Conservation (phyloP, 768 basidiomycete genomes). For the Kwoniella newhampshirensis region DNA sequence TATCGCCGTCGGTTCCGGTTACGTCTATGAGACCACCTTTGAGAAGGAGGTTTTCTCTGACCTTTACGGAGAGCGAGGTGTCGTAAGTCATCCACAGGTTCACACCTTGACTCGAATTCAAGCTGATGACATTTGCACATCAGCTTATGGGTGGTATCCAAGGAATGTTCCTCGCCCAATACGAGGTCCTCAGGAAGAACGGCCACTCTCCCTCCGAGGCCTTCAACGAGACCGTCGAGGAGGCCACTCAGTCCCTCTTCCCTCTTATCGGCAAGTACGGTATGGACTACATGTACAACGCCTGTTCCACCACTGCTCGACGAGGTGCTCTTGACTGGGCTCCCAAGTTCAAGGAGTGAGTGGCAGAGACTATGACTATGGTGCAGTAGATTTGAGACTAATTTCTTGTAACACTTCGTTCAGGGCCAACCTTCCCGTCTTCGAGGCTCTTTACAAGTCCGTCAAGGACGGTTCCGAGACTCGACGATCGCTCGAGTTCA, state of each 20-base stretch:
- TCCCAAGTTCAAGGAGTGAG: constrained; percentile 74
- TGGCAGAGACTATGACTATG: no score
- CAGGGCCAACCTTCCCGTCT: constrained; percentile 87
- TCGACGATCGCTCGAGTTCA: constrained; percentile 93
- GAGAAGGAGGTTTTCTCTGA: constrained; percentile 99
- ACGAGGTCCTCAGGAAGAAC: constrained; percentile 58
- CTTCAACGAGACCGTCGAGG: constrained; percentile 99
- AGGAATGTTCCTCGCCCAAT: constrained; percentile 98
- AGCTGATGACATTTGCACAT: background rate
- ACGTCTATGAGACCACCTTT: constrained; percentile 98
- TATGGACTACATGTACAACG: constrained; percentile 99
- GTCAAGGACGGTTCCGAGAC: constrained; percentile 96
- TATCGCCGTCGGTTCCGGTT: constrained; percentile 92
- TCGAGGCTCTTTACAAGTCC: constrained; percentile 91
- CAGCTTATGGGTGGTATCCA: constrained; percentile 96
- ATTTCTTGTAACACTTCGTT: background rate
- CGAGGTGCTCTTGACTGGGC: constrained; percentile 98
- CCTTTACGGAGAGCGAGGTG: constrained; percentile 98
- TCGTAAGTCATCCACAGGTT: constrained; percentile 67
- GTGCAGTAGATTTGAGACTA: no score
- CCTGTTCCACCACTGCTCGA: constrained; percentile 97
- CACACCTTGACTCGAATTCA: background rate
- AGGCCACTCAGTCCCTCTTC: constrained; percentile 98
- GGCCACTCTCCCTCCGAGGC: constrained; percentile 87
- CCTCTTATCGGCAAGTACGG: constrained; percentile 94